These are phyloP conservation scores for Pisolithus orientalis DNA, from an alignment of 768 basidiomycete species.

Conservation along the genomic window DNA sequence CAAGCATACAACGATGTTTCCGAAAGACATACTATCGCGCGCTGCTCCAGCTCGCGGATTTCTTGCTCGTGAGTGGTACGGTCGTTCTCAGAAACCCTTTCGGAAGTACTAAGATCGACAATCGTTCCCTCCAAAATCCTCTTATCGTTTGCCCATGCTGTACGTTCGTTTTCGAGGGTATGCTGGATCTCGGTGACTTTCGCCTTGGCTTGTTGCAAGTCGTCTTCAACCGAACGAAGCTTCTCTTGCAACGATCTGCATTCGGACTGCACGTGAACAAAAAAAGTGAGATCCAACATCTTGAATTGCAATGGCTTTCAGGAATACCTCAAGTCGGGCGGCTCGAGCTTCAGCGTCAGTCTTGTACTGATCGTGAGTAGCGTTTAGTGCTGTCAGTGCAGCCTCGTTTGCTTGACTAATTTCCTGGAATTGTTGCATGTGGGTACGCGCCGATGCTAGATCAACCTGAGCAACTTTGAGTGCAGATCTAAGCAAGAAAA, in stretches of 20 bases:
- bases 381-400: slow-evolving; percentile 62
- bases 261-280: slow-evolving; percentile 44
- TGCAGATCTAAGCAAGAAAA: slow-evolving; percentile 42
- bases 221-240: slow-evolving; percentile 46
- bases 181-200: slow-evolving; percentile 57
- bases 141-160: slow-evolving; percentile 72
- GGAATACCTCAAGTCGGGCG: slow-evolving; percentile 56
- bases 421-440: slow-evolving; percentile 80
- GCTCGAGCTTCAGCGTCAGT: slow-evolving; percentile 64
- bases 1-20: not conserved
- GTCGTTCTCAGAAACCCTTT: slow-evolving; percentile 59
- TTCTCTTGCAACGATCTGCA: slow-evolving; percentile 57
- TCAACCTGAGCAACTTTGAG: slow-evolving; percentile 78
- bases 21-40: slow-evolving; percentile 48
- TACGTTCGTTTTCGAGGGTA: slow-evolving; percentile 61
- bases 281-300: not conserved
- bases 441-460: slow-evolving; percentile 58
- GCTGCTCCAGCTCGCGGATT: slow-evolving; percentile 59
- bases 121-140: slow-evolving; percentile 78
- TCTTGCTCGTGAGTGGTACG: slow-evolving; percentile 59
- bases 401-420: slow-evolving; percentile 80
- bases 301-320: not conserved
- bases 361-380: slow-evolving; percentile 78
- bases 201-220: slow-evolving; percentile 41
- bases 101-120: slow-evolving; percentile 71